Percentiles rank a stretch among this genome's conserved stretches.
phyloP scores from a whole-genome alignment of 2,329 filamentous ascomycete species.

The Neonectria sp. region DNA sequence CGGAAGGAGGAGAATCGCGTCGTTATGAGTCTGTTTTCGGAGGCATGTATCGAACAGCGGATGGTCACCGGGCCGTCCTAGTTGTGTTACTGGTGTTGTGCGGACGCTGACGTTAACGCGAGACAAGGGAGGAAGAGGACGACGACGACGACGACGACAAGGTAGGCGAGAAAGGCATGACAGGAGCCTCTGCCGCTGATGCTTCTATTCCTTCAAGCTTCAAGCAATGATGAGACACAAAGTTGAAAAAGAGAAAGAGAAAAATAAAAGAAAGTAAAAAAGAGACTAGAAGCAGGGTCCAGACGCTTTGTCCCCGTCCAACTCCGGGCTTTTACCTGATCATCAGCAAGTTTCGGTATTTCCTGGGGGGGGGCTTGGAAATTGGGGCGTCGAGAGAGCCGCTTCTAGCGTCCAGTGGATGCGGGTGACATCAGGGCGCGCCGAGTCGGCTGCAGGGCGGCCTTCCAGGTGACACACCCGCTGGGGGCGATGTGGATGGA shows the following conservation, averaged over 20 bases:
- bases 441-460: background rate
- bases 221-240: slow-evolving; percentile 13
- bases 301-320: background rate
- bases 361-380: background rate
- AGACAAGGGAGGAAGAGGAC: slow-evolving; percentile 9
- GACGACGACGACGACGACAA: slow-evolving; percentile 31
- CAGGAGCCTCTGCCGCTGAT: background rate
- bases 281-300: slow-evolving; percentile 24
- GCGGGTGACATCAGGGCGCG: slow-evolving; percentile 4
- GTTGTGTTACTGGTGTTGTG: background rate
- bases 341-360: background rate
- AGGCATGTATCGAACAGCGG: background rate
- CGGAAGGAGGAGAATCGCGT: background rate
- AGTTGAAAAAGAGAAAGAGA: background rate
- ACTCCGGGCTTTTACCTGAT: slow-evolving; percentile 2
- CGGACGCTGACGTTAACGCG: background rate
- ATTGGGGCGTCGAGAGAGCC: slow-evolving; percentile 1
- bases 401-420: slow-evolving; percentile 2
- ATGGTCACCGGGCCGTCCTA: background rate
- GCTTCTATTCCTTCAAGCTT: background rate
- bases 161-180: slow-evolving; percentile 31
- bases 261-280: slow-evolving; percentile 2
- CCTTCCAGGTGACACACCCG: slow-evolving; percentile 8
- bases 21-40: background rate
- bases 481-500: background rate